phyloP scores from a whole-genome alignment of 352 stramenopile genomes.

The Globisporangium spinosum region DNA sequence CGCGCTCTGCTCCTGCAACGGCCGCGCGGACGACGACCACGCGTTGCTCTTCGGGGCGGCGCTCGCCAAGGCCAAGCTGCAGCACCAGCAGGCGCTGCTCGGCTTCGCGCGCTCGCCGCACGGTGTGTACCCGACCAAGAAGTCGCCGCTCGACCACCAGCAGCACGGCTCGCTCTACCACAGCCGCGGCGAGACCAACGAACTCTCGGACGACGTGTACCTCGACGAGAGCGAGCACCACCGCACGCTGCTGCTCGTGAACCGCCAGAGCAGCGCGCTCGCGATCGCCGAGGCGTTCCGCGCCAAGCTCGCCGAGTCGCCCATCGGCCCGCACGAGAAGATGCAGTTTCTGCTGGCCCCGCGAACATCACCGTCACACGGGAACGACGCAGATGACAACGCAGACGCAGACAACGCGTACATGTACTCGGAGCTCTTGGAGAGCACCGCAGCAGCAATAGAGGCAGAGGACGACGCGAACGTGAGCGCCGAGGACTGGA shows the following conservation, averaged over 20 bases:
- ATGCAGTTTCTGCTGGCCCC: conserved; percentile 46
- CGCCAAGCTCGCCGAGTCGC: conserved; percentile 62
- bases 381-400: neutral
- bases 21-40: conserved; percentile 34
- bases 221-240: conserved; percentile 20
- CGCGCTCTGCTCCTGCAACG: conserved; percentile 48
- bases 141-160: conserved; percentile 14
- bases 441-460: conserved; percentile 7
- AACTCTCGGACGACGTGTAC: conserved; percentile 44
- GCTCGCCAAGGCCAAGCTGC: conserved; percentile 30
- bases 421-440: conserved; percentile 15
- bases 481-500: conserved; percentile 65
- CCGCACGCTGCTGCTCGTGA: conserved; percentile 18
- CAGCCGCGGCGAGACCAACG: conserved; percentile 54
- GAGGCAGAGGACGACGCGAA: conserved; percentile 39
- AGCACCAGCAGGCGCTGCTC: conserved; percentile 32
- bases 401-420: conserved; percentile 2
- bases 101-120: conserved; percentile 15
- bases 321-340: conserved; percentile 68
- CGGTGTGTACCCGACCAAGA: conserved; percentile 6
- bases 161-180: conserved; percentile 37
- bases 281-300: conserved; percentile 65
- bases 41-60: conserved; percentile 16
- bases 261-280: conserved; percentile 35
- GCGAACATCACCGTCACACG: neutral